These are phyloP conservation scores for Wickerhamomyces bisporus DNA, from an alignment of 805 yeast genomes.

Conservation along the genomic window DNA sequence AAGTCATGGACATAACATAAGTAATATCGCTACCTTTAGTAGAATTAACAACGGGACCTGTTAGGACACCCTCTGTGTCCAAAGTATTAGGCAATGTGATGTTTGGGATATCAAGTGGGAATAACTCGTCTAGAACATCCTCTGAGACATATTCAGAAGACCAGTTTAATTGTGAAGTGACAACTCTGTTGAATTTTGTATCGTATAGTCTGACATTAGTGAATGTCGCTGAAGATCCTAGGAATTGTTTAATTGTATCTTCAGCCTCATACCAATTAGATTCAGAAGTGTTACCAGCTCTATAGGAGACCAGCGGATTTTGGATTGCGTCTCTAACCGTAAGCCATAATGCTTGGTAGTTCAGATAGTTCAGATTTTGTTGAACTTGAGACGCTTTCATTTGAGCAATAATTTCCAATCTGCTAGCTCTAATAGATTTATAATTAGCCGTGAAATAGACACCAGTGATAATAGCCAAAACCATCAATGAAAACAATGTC, in stretches of 20 bases:
- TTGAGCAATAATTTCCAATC: slow-evolving; percentile 73
- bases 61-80: slow-evolving; percentile 41
- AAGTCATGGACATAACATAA: slow-evolving; percentile 66
- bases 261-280: slow-evolving; percentile 42
- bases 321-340: slow-evolving; percentile 58
- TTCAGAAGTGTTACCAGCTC: slow-evolving; percentile 66
- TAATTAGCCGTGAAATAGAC: slow-evolving; percentile 65
- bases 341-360: slow-evolving; percentile 66
- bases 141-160: slow-evolving; percentile 30
- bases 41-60: slow-evolving; percentile 59
- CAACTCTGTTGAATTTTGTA: slow-evolving; percentile 44
- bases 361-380: slow-evolving; percentile 58
- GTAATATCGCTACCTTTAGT: slow-evolving; percentile 19
- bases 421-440: slow-evolving; percentile 58
- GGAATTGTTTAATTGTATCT: slow-evolving; percentile 50
- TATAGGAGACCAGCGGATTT: slow-evolving; percentile 51
- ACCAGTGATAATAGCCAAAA: slow-evolving; percentile 72
- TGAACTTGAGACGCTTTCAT: slow-evolving; percentile 74
- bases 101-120: slow-evolving; percentile 43
- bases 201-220: slow-evolving; percentile 67
- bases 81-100: slow-evolving; percentile 40
- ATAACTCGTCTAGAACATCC: slow-evolving; percentile 32
- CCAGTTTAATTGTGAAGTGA: slow-evolving; percentile 36
- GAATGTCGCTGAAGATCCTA: slow-evolving; percentile 58
- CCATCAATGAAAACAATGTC: slow-evolving; percentile 62